A percentile compares a stretch with the other conserved stretches of the same genome.
phyloP scores from a whole-genome alignment of 306 rosid species.

The Canavalia gladiata region DNA sequence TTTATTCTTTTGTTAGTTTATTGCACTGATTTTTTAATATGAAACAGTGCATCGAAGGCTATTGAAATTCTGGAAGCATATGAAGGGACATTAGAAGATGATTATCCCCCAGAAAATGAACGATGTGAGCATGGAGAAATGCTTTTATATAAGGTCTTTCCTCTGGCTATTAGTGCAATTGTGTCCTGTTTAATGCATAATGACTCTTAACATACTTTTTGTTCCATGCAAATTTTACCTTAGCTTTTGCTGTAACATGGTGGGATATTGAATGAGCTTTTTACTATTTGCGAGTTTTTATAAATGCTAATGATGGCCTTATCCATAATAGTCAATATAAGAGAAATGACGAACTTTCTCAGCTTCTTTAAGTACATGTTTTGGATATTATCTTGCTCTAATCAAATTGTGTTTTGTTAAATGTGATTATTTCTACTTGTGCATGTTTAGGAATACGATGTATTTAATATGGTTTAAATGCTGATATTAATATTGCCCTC shows the following conservation, averaged over 20 bases:
- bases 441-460: conserved; percentile 19
- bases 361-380: conserved; percentile 25
- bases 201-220: conserved; percentile 11
- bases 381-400: not conserved
- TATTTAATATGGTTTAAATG: conserved; percentile 32
- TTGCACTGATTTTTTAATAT: conserved; percentile 37
- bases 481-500: not conserved
- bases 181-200: conserved; percentile 41
- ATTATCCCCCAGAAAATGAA: conserved; percentile 92
- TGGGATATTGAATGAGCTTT: conserved; percentile 7
- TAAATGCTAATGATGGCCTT: conserved; percentile 22
- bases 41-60: conserved; percentile 78
- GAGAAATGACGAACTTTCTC: conserved; percentile 14
- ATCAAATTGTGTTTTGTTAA: conserved; percentile 32
- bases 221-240: conserved; percentile 27
- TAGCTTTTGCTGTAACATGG: conserved; percentile 23
- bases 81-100: conserved; percentile 97
- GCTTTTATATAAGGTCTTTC: conserved; percentile 89
- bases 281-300: not conserved
- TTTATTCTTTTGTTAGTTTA: conserved; percentile 21
- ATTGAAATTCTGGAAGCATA: conserved; percentile 98
- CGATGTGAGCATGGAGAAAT: conserved; percentile 96
- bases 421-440: conserved; percentile 17
- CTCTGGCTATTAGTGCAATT: conserved; percentile 20
- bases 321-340: conserved; percentile 8